These are phyloP conservation scores for Isoetes engelmannii DNA, from an alignment of 83 land plant genomes.

Conservation along the genomic window DNA sequence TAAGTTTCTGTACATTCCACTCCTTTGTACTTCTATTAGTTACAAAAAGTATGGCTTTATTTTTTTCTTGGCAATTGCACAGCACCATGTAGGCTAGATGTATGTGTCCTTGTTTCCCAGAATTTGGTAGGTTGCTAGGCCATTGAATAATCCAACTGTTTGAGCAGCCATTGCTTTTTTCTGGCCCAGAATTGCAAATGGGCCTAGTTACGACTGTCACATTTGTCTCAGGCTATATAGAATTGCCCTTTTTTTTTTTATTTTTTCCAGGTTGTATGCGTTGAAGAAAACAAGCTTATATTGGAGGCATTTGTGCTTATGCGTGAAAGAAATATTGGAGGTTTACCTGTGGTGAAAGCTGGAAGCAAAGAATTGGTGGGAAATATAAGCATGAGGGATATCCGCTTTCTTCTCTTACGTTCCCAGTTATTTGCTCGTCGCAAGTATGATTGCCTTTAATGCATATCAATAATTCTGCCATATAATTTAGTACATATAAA, in stretches of 20 bases:
- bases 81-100: too few species aligned
- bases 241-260: background rate
- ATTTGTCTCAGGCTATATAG: too few species aligned
- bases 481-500: background rate
- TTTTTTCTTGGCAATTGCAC: too few species aligned
- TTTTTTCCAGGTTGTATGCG: slow-evolving; percentile 47
- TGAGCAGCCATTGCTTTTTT: too few species aligned
- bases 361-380: slow-evolving; percentile 54
- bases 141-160: too few species aligned
- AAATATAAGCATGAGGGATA: slow-evolving; percentile 74
- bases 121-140: too few species aligned
- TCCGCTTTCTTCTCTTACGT: slow-evolving; percentile 62
- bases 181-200: too few species aligned
- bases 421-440: slow-evolving; percentile 63
- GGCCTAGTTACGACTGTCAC: too few species aligned
- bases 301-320: slow-evolving; percentile 76
- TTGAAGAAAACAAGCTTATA: slow-evolving; percentile 54
- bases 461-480: background rate
- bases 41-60: too few species aligned
- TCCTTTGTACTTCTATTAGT: too few species aligned
- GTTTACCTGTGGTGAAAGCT: slow-evolving; percentile 77
- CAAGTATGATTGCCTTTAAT: slow-evolving; percentile 41
- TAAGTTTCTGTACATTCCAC: too few species aligned
- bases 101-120: too few species aligned
- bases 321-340: slow-evolving; percentile 70